These are phyloP conservation scores for Jimgerdemannia flammicorona DNA, from an alignment of 192 early-diverging fungal species.

Conservation along the genomic window DNA sequence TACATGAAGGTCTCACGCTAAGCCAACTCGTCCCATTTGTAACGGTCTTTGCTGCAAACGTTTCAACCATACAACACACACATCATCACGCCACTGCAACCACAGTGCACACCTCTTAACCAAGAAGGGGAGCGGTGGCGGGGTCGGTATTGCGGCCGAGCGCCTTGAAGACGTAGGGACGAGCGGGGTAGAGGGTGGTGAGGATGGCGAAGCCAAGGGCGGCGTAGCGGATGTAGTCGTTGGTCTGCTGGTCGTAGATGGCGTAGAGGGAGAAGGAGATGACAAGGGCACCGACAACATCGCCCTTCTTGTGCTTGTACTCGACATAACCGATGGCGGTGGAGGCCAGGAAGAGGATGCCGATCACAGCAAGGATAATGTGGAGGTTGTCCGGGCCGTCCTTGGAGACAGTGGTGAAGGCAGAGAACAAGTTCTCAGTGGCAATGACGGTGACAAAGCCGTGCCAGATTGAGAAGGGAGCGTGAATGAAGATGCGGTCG, in stretches of 20 bases:
- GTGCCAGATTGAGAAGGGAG: slow-evolving; percentile 68
- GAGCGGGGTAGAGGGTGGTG: slow-evolving; percentile 37
- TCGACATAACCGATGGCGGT: slow-evolving; percentile 62
- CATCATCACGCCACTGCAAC: too few relatives aligned
- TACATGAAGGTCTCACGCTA: too few relatives aligned
- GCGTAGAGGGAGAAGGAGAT: slow-evolving; percentile 54
- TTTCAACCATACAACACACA: too few relatives aligned
- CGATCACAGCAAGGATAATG: slow-evolving; percentile 42
- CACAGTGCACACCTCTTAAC: slow-evolving; percentile 21
- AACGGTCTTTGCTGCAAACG: too few relatives aligned
- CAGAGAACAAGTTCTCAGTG: slow-evolving; percentile 58
- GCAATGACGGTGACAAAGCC: slow-evolving; percentile 57
- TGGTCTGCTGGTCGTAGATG: slow-evolving; percentile 38
- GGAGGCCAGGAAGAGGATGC: slow-evolving; percentile 47
- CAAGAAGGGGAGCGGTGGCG: slow-evolving; percentile 42
- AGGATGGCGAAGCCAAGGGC: slow-evolving; percentile 41
- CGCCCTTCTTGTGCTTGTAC: slow-evolving; percentile 50
- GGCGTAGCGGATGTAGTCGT: slow-evolving; percentile 37
- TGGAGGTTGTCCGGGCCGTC: slow-evolving; percentile 38
- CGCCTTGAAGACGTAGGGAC: slow-evolving; percentile 32
- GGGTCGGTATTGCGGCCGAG: slow-evolving; percentile 21
- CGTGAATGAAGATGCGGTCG: slow-evolving; percentile 54
- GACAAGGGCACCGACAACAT: slow-evolving; percentile 60
- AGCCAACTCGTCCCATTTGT: too few relatives aligned
- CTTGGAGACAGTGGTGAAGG: slow-evolving; percentile 39